Base-by-base conservation (phyloP, 2,329 filamentous ascomycete species). In the Penicillium frequentans region DNA sequence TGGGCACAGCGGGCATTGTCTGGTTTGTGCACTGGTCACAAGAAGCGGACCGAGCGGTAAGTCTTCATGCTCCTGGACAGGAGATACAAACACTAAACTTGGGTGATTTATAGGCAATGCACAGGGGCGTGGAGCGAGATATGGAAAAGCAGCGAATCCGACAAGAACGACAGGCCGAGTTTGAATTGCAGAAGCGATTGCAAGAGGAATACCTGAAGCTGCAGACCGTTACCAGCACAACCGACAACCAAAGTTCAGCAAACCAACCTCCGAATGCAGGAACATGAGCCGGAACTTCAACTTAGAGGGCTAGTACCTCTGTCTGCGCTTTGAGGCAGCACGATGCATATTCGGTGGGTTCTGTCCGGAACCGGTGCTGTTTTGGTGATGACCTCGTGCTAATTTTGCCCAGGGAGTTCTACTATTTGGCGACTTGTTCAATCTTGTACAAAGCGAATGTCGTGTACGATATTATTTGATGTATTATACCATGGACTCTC, bases 141-240 rank as follows among this genome's bases (percentile, higher is more conserved):
- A 90, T 97, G 82, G 93, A 98, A 71, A 91, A 96, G 71, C 93
- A 96, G 73, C 87, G 90, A 46, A 74, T 97, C 64, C 97, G 97
- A 78, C 84, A 86, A 64, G 95, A 99, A 75, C 88, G 95, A 57
- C 90, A 96, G 74, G 85, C 92, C 51, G 95, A 99, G 72, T 99
- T 99, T 70, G 93, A 98, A 63, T 86, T 96, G 84, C 95, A 99
- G 73, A 85, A 83, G 61, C 84, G 84, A 7, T 80, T 99, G 48
- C 93, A 98, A 77, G 85, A 89, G 68, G 90, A 99, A 74, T 98
- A 97, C 75, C 87, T 88, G 73, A 93, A 93, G 74, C 82, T 92
- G 31, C 95, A 99, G 78, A 90, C 80, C 5, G 93, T 98, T 29
- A 83, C 82, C 58, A 80, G 85, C 58, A 79, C 77, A 23, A 70